These are phyloP conservation scores for Thermochaetoides dissita DNA, from an alignment of 2,329 filamentous ascomycete species.

Conservation along the genomic window DNA sequence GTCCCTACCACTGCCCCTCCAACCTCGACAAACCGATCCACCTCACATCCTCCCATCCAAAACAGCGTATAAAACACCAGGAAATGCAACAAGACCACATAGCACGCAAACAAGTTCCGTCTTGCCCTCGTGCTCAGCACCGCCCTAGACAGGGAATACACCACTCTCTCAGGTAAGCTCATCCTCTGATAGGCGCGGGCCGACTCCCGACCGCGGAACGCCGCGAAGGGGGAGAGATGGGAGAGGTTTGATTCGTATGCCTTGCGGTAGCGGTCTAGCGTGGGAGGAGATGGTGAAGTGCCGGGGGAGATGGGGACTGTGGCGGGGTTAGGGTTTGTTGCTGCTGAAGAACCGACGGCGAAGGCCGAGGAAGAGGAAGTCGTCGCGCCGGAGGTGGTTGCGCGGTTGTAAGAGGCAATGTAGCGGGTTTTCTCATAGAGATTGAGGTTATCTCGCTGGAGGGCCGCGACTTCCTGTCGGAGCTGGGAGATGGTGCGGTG, in stretches of 20 bases:
- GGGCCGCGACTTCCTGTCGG: slow-evolving; percentile 74
- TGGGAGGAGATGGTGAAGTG: slow-evolving; percentile 56
- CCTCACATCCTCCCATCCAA: slow-evolving; percentile 4
- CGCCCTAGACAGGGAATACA: slow-evolving; percentile 83
- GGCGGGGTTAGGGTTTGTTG: slow-evolving; percentile 61
- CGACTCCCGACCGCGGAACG: slow-evolving; percentile 86
- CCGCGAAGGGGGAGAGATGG: slow-evolving; percentile 88
- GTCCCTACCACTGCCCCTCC: too few species aligned
- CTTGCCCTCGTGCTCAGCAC: slow-evolving; percentile 81
- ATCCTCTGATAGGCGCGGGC: slow-evolving; percentile 83
- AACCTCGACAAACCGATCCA: too few species aligned
- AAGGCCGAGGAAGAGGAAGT: slow-evolving; percentile 52
- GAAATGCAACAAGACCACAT: slow-evolving; percentile 78
- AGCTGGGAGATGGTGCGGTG: slow-evolving; percentile 74
- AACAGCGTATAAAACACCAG: slow-evolving; percentile 79
- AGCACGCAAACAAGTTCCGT: slow-evolving; percentile 84
- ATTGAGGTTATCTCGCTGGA: slow-evolving; percentile 92
- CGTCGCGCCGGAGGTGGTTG: slow-evolving; percentile 34
- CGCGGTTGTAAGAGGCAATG: slow-evolving; percentile 80
- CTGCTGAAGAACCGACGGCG: slow-evolving; percentile 36
- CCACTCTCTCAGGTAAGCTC: slow-evolving; percentile 76
- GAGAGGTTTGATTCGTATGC: slow-evolving; percentile 93
- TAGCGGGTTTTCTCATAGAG: slow-evolving; percentile 97
- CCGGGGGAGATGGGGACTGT: slow-evolving; percentile 45
- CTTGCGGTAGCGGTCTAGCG: slow-evolving; percentile 72